A percentile compares a stretch with the other conserved stretches of the same genome.
Evolutionary conservation across 1,284 basidiomycete species (phyloP).

Genomic region (Entoloma clypeatum): DNA sequence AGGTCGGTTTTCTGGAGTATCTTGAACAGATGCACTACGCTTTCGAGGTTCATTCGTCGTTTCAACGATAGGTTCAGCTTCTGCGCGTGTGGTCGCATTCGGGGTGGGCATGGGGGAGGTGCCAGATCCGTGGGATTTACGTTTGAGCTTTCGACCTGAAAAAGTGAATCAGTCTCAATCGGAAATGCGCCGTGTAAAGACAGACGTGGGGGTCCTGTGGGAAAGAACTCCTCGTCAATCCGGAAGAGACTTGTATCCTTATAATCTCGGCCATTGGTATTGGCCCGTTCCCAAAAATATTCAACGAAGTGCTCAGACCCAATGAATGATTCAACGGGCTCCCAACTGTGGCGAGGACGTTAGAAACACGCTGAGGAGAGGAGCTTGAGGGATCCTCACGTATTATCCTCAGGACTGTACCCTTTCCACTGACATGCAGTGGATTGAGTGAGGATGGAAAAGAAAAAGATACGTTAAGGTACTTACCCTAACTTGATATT

Average conservation of each 20-base stretch:
- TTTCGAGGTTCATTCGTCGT: constrained; percentile 12
- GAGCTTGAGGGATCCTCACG: constrained; percentile 46
- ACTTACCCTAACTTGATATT: constrained; percentile 61
- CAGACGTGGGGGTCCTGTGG: constrained; percentile 56
- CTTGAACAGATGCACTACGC: constrained; percentile 11
- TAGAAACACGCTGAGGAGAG: background rate
- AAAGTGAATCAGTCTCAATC: background rate
- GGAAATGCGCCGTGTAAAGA: background rate
- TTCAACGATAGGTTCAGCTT: background rate
- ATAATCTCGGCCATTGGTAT: constrained; percentile 48
- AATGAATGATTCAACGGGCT: constrained; percentile 58
- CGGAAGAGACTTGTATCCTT: constrained; percentile 47
- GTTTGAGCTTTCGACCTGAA: constrained; percentile 24
- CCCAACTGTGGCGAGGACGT: constrained; percentile 48
- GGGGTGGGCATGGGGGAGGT: constrained; percentile 2
- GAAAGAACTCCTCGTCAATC: constrained; percentile 50
- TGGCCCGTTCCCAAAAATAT: constrained; percentile 57
- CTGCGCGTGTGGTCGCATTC: constrained; percentile 2
- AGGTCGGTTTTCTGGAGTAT: constrained; percentile 22
- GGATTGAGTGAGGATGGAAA: constrained; percentile 3
- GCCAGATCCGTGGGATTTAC: constrained; percentile 6
- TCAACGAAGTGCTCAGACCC: constrained; percentile 56
- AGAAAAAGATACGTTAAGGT: background rate
- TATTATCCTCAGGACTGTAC: constrained; percentile 56
- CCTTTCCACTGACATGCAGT: constrained; percentile 58